Evolutionary conservation across 2,329 filamentous ascomycete genomes (phyloP), one percentile per base, ranked within the genome.

Genomic region (Gnomoniopsis sp.): DNA sequence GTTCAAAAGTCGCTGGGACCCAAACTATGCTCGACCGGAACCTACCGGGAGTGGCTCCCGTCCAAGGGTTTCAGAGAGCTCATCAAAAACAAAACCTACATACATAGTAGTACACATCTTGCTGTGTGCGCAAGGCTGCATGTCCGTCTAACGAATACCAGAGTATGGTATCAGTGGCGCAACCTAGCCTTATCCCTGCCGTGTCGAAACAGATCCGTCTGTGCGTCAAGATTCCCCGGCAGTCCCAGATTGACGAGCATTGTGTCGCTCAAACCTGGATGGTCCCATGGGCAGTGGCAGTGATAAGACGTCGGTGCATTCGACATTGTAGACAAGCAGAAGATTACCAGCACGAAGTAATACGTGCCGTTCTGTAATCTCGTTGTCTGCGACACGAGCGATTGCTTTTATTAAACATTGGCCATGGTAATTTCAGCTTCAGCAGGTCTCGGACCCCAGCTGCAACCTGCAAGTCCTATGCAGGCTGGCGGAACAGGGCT

Each of bases 201-300:
- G 15, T 19, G 52, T 46, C 57, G 51, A 58, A 55, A 55, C 57
- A 55, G 57, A 55, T 51, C 23, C n/a, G 55, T 57, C 55, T 48
- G 55, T 57, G 55, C 55, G 34, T 46, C 49, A 48, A 53, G 49
- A 43, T 57, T 52, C 33, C 38, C 54, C 49, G 44, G 36, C 44
- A 53, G 43, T 38, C 15, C 34, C 36, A 52, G 21, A 43, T 52
- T 43, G n/a, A 43, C 22, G 36, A 52, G 22, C 15, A 43, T 52
- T n/a, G 8, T 15, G 48, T 30, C 26, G 48, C 47, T 19, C 2
- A 21, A 26, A 7, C 48, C 6, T 11, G 6, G 26, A 14, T 19
- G 48, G 14, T 36, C 36, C 36, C 36, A n/a, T 41, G 4, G 36
- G 36, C 36, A n/a, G 12, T 41, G 36, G 36, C 17, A 15, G 36